phyloP scores from a whole-genome alignment of 768 basidiomycete species.

The Kwoniella shandongensis region DNA sequence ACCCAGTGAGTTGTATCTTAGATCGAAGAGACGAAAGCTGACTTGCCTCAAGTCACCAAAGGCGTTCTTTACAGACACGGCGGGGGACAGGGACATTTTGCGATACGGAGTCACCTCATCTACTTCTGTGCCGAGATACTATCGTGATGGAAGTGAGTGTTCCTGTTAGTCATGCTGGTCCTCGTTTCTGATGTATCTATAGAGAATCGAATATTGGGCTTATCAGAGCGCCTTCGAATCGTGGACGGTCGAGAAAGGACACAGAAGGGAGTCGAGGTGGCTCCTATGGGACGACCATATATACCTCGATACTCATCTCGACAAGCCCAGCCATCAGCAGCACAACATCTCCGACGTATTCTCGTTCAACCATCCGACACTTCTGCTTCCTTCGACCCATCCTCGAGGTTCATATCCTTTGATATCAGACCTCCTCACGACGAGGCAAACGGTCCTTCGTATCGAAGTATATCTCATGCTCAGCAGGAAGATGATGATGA shows the following conservation, averaged over 20 bases:
- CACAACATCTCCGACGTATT: conserved; percentile 15
- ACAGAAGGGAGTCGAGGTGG: conserved; percentile 30
- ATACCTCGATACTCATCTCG: conserved; percentile 28
- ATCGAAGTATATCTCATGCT: conserved; percentile 13
- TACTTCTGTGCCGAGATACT: conserved; percentile 18
- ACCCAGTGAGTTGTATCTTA: conserved; percentile 12
- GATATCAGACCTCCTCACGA: background rate
- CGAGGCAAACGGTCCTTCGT: conserved; percentile 7
- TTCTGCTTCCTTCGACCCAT: background rate
- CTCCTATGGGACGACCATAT: conserved; percentile 27
- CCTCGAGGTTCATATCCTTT: conserved; percentile 8
- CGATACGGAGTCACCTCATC: conserved; percentile 26
- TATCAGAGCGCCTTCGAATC: conserved; percentile 25
- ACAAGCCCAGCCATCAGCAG: conserved; percentile 16
- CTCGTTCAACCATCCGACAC: conserved; percentile 13
- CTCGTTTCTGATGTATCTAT: no score
- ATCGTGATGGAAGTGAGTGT: conserved; percentile 29
- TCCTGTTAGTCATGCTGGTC: background rate
- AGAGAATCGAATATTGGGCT: conserved; percentile 26
- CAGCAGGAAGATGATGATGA: conserved; percentile 15
- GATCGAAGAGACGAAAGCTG: background rate
- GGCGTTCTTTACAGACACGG: conserved; percentile 23
- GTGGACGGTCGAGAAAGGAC: conserved; percentile 23
- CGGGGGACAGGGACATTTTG: conserved; percentile 25
- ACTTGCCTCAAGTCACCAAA: conserved; percentile 7